phyloP scores from a whole-genome alignment of 2,329 filamentous ascomycete species.

The Tolypocladium album region DNA sequence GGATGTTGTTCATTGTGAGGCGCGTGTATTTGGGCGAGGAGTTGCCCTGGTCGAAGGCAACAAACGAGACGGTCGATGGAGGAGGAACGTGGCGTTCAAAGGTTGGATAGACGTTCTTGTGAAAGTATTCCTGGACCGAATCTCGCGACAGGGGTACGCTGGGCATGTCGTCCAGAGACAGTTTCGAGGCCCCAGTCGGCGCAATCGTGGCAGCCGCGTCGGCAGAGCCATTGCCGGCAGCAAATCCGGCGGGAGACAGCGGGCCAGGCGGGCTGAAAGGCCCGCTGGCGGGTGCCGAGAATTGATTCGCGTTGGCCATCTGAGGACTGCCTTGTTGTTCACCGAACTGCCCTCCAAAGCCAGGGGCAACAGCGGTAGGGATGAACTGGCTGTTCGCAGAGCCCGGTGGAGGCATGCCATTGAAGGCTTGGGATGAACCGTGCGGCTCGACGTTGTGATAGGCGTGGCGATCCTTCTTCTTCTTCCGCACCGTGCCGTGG shows the following conservation, averaged over 20 bases:
- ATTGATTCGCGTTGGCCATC: slow-evolving; percentile 37
- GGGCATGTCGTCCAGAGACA: slow-evolving; percentile 87
- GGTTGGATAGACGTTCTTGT: slow-evolving; percentile 83
- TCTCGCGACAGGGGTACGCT: slow-evolving; percentile 84
- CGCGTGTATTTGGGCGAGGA: slow-evolving; percentile 89
- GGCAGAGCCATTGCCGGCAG: slow-evolving; percentile 10
- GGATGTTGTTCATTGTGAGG: slow-evolving; percentile 88
- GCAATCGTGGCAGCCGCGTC: slow-evolving; percentile 22
- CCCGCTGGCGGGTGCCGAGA: slow-evolving; percentile 46
- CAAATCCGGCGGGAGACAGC: slow-evolving; percentile 13
- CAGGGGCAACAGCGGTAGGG: slow-evolving; percentile 17
- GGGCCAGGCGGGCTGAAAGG: slow-evolving; percentile 20
- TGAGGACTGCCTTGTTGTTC: slow-evolving; percentile 32
- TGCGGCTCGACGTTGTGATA: slow-evolving; percentile 75
- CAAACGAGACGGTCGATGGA: slow-evolving; percentile 77
- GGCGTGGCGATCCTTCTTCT: slow-evolving; percentile 93
- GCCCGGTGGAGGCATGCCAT: slow-evolving; percentile 51
- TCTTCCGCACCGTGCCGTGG: slow-evolving; percentile 46
- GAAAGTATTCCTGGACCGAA: slow-evolving; percentile 69
- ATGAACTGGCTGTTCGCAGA: slow-evolving; percentile 34
- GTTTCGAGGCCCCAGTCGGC: slow-evolving; percentile 33
- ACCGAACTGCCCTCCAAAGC: slow-evolving; percentile 32
- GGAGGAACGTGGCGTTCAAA: slow-evolving; percentile 91
- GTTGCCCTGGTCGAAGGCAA: slow-evolving; percentile 94
- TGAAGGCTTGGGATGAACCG: slow-evolving; percentile 58